Evolutionary conservation across 2,329 filamentous ascomycete genomes (phyloP).

Genomic region (Basipetospora chlamydospora): DNA sequence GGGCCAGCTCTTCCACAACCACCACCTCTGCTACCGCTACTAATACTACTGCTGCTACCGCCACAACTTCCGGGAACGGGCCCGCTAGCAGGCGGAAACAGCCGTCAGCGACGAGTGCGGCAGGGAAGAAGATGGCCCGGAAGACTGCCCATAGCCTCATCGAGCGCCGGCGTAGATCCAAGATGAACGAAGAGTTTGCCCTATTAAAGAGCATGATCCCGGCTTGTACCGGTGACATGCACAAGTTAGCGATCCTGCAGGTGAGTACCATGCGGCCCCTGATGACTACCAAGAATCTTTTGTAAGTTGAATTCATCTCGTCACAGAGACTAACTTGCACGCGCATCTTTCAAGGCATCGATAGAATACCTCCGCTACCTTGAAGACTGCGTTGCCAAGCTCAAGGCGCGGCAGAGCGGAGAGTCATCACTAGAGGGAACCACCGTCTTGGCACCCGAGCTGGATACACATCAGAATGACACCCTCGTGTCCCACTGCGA

Average conservation of each 20-base stretch:
- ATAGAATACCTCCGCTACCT: constrained; percentile 95
- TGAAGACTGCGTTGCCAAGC: constrained; percentile 69
- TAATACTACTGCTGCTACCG: constrained; percentile 9
- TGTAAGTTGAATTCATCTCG: too few relatives aligned
- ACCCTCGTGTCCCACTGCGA: neutral
- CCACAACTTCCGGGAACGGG: constrained; percentile 13
- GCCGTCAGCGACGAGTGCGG: constrained; percentile 59
- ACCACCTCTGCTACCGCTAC: constrained; percentile 9
- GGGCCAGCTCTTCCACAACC: constrained; percentile 10
- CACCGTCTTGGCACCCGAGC: too few relatives aligned
- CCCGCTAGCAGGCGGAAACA: constrained; percentile 58
- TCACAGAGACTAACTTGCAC: too few relatives aligned
- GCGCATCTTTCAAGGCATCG: constrained; percentile 66
- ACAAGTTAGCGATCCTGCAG: constrained; percentile 90
- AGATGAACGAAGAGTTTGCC: constrained; percentile 98
- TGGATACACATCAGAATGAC: constrained; percentile 1
- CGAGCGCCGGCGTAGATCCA: constrained; percentile 74
- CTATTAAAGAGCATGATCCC: constrained; percentile 92
- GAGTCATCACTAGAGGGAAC: too few relatives aligned
- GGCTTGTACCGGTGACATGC: constrained; percentile 93
- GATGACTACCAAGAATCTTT: too few relatives aligned
- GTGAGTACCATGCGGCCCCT: too few relatives aligned
- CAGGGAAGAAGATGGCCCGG: constrained; percentile 84
- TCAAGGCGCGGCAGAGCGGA: constrained; percentile 47
- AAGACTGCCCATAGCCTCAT: constrained; percentile 96